phyloP scores from a whole-genome alignment of 148 eudicot species.

The Rhododendron henanense region DNA sequence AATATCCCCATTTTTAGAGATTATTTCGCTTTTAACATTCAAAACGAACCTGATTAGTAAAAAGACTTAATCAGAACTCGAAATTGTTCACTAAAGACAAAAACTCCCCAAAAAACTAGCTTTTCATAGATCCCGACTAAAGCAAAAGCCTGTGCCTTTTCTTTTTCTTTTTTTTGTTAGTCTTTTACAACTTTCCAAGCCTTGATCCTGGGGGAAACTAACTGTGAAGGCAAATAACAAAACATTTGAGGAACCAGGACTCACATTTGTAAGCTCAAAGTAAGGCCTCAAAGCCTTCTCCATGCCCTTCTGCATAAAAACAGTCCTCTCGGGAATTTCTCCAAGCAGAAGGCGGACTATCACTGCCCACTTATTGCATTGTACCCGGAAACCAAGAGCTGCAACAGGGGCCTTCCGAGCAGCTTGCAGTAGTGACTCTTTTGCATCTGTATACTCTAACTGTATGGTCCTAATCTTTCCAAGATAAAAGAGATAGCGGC shows the following conservation, averaged over 20 bases:
- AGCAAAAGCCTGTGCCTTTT: background rate
- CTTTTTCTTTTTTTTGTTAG: background rate
- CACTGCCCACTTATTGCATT: constrained; percentile 97
- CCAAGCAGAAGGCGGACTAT: constrained; percentile 85
- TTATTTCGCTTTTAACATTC: background rate
- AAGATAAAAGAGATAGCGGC: constrained; percentile 86
- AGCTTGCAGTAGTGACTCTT: constrained; percentile 93
- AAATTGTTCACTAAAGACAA: background rate
- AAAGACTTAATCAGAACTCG: background rate
- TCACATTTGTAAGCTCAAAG: constrained; percentile 97
- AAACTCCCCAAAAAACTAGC: background rate
- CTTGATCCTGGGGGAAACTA: background rate
- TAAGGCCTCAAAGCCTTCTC: constrained; percentile 87
- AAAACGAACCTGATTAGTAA: background rate
- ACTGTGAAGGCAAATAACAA: background rate
- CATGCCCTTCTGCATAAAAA: constrained; percentile 98
- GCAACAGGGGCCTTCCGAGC: constrained; percentile 92
- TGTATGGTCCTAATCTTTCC: constrained; percentile 97
- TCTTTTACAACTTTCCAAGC: background rate
- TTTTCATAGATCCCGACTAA: background rate
- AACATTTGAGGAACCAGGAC: constrained; percentile 20
- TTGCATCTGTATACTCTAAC: constrained; percentile 95
- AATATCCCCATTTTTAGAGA: background rate
- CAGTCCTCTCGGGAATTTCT: constrained; percentile 94
- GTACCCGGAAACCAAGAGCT: constrained; percentile 93